A percentile compares a stretch with the other conserved stretches of the same genome.
These are phyloP conservation scores for Turritis glabra DNA, from an alignment of 345 rosid genomes.

Conservation along the genomic window DNA sequence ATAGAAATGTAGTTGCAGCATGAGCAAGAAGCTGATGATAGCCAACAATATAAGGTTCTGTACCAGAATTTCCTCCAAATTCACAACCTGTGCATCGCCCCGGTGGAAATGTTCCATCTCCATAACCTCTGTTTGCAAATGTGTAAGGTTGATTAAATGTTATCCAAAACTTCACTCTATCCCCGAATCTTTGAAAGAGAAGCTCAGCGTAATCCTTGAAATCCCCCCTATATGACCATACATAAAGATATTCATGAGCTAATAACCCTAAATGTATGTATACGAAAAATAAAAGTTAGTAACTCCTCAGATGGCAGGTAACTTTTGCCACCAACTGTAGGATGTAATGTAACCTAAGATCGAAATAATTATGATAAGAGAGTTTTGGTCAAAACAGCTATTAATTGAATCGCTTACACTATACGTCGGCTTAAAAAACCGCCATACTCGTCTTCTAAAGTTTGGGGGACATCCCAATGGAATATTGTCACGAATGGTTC, in stretches of 20 bases:
- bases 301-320: neutral
- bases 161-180: slow-evolving; percentile 38
- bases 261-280: neutral
- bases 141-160: neutral
- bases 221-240: slow-evolving; percentile 7
- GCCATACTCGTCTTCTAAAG: slow-evolving; percentile 31
- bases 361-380: neutral
- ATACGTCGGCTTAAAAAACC: neutral
- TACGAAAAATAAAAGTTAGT: too few relatives aligned
- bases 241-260: neutral
- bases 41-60: neutral
- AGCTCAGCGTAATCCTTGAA: slow-evolving; percentile 37
- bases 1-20: slow-evolving; percentile 39
- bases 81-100: neutral
- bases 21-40: slow-evolving; percentile 48
- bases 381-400: neutral
- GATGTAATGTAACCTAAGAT: too few relatives aligned
- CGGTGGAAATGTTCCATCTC: neutral
- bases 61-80: neutral
- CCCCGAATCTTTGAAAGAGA: slow-evolving; percentile 52
- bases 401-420: neutral
- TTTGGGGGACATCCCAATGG: slow-evolving; percentile 53
- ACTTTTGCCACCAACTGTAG: neutral
- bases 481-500: slow-evolving; percentile 45
- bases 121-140: neutral